These are phyloP conservation scores for Aureoboletus auriporus DNA, from an alignment of 768 basidiomycete genomes.

Conservation along the genomic window DNA sequence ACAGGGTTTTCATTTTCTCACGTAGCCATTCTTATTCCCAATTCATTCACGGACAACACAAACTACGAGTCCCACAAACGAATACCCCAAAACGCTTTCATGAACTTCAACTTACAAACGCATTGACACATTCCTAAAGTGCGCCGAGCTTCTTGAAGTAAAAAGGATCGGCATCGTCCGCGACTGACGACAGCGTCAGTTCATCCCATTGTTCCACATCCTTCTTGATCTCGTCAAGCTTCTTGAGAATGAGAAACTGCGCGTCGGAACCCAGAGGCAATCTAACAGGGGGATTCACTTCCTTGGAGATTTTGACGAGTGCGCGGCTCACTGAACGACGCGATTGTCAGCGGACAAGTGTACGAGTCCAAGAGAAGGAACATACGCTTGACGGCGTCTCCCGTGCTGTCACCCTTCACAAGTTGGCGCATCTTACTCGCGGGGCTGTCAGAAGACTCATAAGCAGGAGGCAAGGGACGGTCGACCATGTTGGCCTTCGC, in stretches of 20 bases:
- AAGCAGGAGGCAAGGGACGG: constrained; percentile 11
- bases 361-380: not conserved
- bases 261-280: constrained; percentile 19
- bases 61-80: too few species aligned
- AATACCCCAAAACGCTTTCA: too few species aligned
- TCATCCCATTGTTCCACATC: constrained; percentile 13
- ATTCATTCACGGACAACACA: too few species aligned
- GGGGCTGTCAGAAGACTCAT: constrained; percentile 12
- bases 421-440: constrained; percentile 11
- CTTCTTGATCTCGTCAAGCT: constrained; percentile 15
- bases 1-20: too few species aligned
- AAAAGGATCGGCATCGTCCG: constrained; percentile 17
- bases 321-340: constrained; percentile 10
- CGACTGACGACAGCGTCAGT: constrained; percentile 15
- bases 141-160: constrained; percentile 7
- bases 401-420: not conserved
- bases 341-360: not conserved
- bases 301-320: constrained; percentile 15
- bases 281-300: constrained; percentile 18
- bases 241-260: constrained; percentile 12
- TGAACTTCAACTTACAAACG: too few species aligned
- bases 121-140: not conserved
- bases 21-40: too few species aligned
- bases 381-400: constrained; percentile 14
- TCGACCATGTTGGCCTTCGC: constrained; percentile 18